phyloP scores from a whole-genome alignment of 768 basidiomycete species.

The Phanerochaete sordida region DNA sequence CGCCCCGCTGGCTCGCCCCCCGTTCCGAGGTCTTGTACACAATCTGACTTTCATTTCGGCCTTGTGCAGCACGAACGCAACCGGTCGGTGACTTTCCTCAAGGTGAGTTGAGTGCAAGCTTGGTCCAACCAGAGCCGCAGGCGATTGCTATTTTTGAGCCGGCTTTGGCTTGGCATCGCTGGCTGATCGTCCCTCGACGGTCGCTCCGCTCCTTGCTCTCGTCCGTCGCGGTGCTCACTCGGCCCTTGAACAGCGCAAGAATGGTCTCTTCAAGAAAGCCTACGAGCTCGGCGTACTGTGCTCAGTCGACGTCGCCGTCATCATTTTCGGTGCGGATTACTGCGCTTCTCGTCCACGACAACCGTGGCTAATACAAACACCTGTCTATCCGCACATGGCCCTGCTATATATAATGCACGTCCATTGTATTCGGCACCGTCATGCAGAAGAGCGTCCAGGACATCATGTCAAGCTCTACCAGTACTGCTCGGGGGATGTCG shows the following conservation, averaged over 20 bases:
- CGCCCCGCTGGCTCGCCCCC: neutral
- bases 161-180: constrained; percentile 51
- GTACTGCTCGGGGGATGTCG: constrained; percentile 71
- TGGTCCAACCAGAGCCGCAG: neutral
- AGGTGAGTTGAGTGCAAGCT: constrained; percentile 36
- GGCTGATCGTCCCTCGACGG: constrained; percentile 6
- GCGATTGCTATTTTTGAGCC: constrained; percentile 32
- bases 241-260: constrained; percentile 63
- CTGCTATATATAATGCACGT: neutral
- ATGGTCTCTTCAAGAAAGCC: constrained; percentile 88
- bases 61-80: constrained; percentile 83
- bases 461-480: constrained; percentile 82
- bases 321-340: constrained; percentile 65
- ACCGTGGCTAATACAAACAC: constrained; percentile 9
- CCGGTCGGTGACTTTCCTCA: constrained; percentile 87
- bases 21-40: neutral
- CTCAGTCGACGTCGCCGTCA: constrained; percentile 84
- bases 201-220: constrained; percentile 13
- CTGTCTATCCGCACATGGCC: neutral
- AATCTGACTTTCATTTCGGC: constrained; percentile 23
- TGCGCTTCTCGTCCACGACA: constrained; percentile 11
- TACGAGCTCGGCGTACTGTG: constrained; percentile 90
- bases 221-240: constrained; percentile 13
- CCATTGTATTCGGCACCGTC: neutral
- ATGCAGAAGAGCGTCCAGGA: constrained; percentile 67